Conservation (phyloP, 257 asterid species). For the Petunia secreta region DNA sequence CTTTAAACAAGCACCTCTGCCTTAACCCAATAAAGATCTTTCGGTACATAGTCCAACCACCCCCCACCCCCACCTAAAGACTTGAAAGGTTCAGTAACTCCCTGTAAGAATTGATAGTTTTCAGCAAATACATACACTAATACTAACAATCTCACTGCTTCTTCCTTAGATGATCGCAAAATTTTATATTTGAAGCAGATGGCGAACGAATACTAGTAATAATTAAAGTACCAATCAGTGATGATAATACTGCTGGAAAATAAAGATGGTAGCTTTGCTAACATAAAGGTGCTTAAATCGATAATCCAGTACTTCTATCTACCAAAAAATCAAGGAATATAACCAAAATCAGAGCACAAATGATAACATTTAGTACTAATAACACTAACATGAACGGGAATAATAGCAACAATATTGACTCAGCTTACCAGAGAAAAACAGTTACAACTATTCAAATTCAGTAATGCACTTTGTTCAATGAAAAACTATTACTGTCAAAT, state of each 20-base stretch:
- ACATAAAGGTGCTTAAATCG: not conserved
- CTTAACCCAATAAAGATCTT: not conserved
- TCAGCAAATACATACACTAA: not conserved
- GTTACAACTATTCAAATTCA: too few species aligned
- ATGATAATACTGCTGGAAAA: not conserved
- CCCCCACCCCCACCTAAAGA: not conserved
- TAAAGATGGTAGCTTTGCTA: not conserved
- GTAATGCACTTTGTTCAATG: too few species aligned
- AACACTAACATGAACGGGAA: not conserved
- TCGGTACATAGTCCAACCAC: not conserved
- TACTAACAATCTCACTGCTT: not conserved
- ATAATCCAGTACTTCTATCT: not conserved
- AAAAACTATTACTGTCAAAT: too few species aligned
- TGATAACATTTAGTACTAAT: not conserved
- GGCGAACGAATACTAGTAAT: not conserved
- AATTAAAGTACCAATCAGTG: not conserved
- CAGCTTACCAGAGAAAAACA: too few species aligned
- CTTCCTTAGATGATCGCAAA: too few species aligned
- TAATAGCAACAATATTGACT: not conserved
- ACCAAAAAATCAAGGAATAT: not conserved
- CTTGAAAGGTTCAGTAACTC: not conserved
- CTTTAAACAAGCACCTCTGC: not conserved
- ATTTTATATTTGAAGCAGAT: not conserved
- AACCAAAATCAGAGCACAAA: not conserved
- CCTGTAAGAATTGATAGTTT: not conserved